phyloP scores from a whole-genome alignment of 176 grass and related monocot genomes.

The Oryza brachyantha region DNA sequence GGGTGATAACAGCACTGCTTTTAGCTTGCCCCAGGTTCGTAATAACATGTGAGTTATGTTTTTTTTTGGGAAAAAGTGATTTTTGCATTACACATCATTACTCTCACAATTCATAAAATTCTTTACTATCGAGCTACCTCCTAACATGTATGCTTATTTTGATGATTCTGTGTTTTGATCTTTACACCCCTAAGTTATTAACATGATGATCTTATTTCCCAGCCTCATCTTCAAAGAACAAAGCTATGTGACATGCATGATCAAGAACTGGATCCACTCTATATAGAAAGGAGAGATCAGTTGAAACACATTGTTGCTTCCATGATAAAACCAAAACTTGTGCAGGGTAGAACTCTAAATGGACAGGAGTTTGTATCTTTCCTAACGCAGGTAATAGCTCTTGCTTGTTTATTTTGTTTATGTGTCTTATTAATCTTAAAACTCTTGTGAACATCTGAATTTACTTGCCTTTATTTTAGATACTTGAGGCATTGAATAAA shows the following conservation, averaged over 20 bases:
- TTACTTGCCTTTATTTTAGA: conserved; percentile 44
- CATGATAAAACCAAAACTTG: conserved; percentile 75
- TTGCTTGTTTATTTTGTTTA: background rate
- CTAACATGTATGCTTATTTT: conserved; percentile 3
- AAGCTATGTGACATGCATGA: conserved; percentile 88
- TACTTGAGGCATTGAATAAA: conserved; percentile 91
- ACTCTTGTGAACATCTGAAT: conserved; percentile 19
- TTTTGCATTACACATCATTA: background rate
- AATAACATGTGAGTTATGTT: background rate
- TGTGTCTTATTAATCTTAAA: conserved; percentile 1
- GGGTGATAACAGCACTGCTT: conserved; percentile 90
- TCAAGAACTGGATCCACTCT: conserved; percentile 60
- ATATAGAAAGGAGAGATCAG: conserved; percentile 74
- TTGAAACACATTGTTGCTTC: conserved; percentile 78
- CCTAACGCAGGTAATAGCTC: conserved; percentile 57
- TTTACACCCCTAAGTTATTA: conserved; percentile 1
- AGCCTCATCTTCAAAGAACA: conserved; percentile 99
- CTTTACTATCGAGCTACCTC: background rate
- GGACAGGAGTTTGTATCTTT: conserved; percentile 90
- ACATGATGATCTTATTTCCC: conserved; percentile 41
- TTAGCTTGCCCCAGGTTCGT: conserved; percentile 82
- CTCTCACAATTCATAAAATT: background rate
- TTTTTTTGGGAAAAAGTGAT: background rate
- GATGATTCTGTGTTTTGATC: background rate
- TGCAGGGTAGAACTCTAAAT: conserved; percentile 82